Conservation (phyloP, 495 filamentous ascomycete genomes). For the Daldinia loculata region DNA sequence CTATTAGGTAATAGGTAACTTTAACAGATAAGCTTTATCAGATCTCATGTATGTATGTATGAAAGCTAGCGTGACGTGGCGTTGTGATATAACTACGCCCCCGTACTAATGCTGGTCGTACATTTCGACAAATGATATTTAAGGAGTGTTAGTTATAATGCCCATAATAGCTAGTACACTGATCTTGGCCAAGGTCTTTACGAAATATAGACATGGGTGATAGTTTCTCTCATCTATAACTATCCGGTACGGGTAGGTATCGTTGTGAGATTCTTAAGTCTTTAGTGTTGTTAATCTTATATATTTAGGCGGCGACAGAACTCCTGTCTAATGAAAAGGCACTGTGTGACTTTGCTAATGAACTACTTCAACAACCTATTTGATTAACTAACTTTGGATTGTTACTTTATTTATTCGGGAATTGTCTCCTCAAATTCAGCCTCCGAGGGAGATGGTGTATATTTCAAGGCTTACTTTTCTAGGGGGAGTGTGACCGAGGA, state of each 20-base stretch:
- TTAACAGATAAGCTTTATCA: constrained; percentile 16
- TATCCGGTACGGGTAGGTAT: not conserved
- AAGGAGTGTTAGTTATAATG: not conserved
- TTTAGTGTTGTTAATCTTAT: not conserved
- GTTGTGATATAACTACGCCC: not conserved
- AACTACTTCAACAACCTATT: not conserved
- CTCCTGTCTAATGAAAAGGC: not conserved
- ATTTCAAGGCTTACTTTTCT: not conserved
- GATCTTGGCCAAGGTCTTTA: not conserved
- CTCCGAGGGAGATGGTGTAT: not conserved
- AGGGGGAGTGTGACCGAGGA: not conserved
- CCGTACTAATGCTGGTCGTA: constrained; percentile 7
- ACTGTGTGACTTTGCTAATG: not conserved
- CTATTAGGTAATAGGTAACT: no score
- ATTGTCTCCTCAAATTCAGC: not conserved
- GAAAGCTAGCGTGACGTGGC: constrained; percentile 25
- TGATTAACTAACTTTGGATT: not conserved
- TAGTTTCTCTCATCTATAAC: not conserved
- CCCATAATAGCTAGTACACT: not conserved
- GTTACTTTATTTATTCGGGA: not conserved
- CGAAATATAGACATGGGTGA: not conserved
- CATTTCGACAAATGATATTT: constrained; percentile 16
- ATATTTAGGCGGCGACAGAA: not conserved
- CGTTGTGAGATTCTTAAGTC: no score
- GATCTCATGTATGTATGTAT: constrained; percentile 21